A percentile compares a stretch with the other conserved stretches of the same genome.
These are phyloP conservation scores for Thermomucor indicae-seudaticae DNA, from an alignment of 371 early-diverging fungal genomes.

Conservation along the genomic window DNA sequence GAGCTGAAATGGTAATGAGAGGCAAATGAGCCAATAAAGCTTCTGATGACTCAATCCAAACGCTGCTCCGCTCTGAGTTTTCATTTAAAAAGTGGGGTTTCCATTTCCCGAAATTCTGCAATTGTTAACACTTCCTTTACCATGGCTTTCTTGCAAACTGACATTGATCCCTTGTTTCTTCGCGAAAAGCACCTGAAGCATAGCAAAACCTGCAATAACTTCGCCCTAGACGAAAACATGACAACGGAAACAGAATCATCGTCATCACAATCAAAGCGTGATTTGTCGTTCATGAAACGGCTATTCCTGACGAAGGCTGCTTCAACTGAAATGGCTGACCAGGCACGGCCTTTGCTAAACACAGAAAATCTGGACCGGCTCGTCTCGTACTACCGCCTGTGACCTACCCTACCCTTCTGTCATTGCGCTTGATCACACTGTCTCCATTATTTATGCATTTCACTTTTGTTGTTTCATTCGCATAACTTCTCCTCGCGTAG, in stretches of 20 bases:
- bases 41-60: too few species aligned
- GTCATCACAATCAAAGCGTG: neutral
- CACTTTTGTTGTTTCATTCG: too few species aligned
- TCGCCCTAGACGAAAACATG: neutral
- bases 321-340: neutral
- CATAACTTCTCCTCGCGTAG: too few species aligned
- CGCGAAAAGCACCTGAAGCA: slow-evolving; percentile 11
- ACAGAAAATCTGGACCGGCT: slow-evolving; percentile 2
- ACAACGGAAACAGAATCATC: neutral
- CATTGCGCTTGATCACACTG: too few species aligned
- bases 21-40: neutral
- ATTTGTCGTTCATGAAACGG: neutral
- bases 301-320: neutral
- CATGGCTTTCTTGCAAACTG: slow-evolving; percentile 16
- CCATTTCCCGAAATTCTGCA: neutral
- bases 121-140: neutral
- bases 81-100: neutral
- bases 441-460: too few species aligned
- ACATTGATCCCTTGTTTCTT: slow-evolving; percentile 15
- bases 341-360: neutral
- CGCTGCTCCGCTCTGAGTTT: too few species aligned
- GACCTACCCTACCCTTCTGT: too few species aligned
- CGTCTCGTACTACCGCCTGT: slow-evolving; percentile 2
- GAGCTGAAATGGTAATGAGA: slow-evolving; percentile 13
- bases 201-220: slow-evolving; percentile 3